These are phyloP conservation scores for Arctostaphylos glauca DNA, from an alignment of 148 eudicot species.

Conservation along the genomic window DNA sequence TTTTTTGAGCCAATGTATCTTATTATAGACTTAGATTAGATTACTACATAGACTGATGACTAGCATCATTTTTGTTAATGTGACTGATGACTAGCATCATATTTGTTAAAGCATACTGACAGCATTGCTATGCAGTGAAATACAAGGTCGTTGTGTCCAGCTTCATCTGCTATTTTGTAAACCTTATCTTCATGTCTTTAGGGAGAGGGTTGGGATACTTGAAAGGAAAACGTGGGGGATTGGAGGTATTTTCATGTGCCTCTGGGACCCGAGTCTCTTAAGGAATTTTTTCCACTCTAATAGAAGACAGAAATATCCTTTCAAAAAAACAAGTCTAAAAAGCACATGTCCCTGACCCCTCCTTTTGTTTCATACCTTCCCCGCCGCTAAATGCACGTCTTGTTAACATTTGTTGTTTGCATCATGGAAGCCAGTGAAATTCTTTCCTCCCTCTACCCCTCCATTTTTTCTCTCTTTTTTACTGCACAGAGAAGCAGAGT, in stretches of 20 bases:
- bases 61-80: not conserved
- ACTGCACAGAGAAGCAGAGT: not conserved
- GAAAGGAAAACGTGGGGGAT: not conserved
- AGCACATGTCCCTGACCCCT: not conserved
- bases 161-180: too few species aligned
- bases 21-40: not conserved
- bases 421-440: too few species aligned
- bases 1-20: not conserved
- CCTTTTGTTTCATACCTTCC: not conserved
- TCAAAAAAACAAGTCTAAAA: too few species aligned
- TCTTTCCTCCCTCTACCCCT: too few species aligned
- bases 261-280: not conserved
- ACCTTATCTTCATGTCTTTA: not conserved
- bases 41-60: not conserved
- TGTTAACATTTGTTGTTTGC: too few species aligned
- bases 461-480: not conserved
- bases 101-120: not conserved
- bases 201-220: not conserved
- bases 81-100: not conserved
- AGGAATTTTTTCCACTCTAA: not conserved
- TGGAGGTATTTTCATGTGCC: not conserved
- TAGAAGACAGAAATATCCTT: not conserved
- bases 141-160: not conserved
- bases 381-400: not conserved
- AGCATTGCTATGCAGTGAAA: not conserved